A percentile compares a stretch with the other conserved stretches of the same genome.
phyloP scores from a whole-genome alignment of 257 asterid species.

The Haberlea rhodopensis region DNA sequence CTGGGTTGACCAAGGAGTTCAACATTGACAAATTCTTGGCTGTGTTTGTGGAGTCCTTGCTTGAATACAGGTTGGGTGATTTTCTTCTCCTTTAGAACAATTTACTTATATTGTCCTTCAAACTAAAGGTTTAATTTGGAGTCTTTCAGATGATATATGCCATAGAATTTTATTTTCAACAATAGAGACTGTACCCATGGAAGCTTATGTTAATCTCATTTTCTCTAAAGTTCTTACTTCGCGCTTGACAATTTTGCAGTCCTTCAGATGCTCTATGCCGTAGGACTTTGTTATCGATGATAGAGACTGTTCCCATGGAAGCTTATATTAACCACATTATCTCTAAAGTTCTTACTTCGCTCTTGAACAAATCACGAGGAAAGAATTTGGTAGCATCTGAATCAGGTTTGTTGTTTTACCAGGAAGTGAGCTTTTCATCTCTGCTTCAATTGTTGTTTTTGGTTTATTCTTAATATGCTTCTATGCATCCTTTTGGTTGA shows the following conservation, averaged over 20 bases:
- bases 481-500: slow-evolving; percentile 16
- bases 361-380: slow-evolving; percentile 36
- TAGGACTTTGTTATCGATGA: slow-evolving; percentile 41
- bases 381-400: slow-evolving; percentile 38
- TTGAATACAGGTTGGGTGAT: slow-evolving; percentile 65
- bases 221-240: slow-evolving; percentile 52
- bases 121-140: slow-evolving; percentile 37
- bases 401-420: slow-evolving; percentile 47
- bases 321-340: slow-evolving; percentile 44
- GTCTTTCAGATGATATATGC: slow-evolving; percentile 59
- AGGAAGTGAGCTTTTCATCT: slow-evolving; percentile 4
- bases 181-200: slow-evolving; percentile 59
- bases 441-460: neutral
- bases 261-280: slow-evolving; percentile 52
- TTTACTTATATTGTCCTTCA: slow-evolving; percentile 7
- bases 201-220: slow-evolving; percentile 41
- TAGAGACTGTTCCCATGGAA: slow-evolving; percentile 64
- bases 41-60: slow-evolving; percentile 69
- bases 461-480: slow-evolving; percentile 1
- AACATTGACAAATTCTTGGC: slow-evolving; percentile 67
- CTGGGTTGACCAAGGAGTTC: slow-evolving; percentile 63
- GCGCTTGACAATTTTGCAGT: slow-evolving; percentile 50
- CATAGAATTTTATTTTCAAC: slow-evolving; percentile 41
- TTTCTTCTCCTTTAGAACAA: slow-evolving; percentile 3
- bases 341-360: slow-evolving; percentile 47